Conservation (phyloP, 192 early-diverging fungal genomes). For the Kickxella alabastrina region DNA sequence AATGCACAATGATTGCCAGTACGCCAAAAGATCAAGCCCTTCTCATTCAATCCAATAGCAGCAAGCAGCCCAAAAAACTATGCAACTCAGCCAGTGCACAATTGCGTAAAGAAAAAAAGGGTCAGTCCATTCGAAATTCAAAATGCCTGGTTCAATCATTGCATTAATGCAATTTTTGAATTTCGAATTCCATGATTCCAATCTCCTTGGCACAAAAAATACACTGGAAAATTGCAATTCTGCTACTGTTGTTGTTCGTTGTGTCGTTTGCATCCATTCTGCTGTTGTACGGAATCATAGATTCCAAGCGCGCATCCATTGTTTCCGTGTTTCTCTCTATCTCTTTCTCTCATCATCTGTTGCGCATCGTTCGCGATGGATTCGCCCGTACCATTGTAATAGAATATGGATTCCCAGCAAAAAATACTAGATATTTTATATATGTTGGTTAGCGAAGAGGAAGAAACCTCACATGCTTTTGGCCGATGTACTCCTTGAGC, state of each 20-base stretch:
- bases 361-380: neutral
- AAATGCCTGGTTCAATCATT: too few species aligned
- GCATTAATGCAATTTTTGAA: neutral
- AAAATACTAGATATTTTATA: constrained; percentile 13
- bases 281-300: neutral
- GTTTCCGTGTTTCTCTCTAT: neutral
- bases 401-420: constrained; percentile 23
- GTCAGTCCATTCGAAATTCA: too few species aligned
- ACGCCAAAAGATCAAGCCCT: too few species aligned
- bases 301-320: constrained; percentile 12
- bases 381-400: constrained; percentile 22
- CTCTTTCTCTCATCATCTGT: neutral
- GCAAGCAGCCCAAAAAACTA: too few species aligned
- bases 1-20: too few species aligned
- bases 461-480: neutral
- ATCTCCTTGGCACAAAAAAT: too few species aligned
- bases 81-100: too few species aligned
- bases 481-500: neutral
- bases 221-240: too few species aligned
- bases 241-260: too few species aligned
- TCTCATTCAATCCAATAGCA: too few species aligned
- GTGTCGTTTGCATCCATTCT: too few species aligned
- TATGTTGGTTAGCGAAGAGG: constrained; percentile 2
- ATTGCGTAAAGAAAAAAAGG: too few species aligned
- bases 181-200: neutral